A percentile compares a stretch with the other conserved stretches of the same genome.
These are phyloP conservation scores for Solanum gandarillasii DNA, from an alignment of 257 asterid species.

Conservation along the genomic window DNA sequence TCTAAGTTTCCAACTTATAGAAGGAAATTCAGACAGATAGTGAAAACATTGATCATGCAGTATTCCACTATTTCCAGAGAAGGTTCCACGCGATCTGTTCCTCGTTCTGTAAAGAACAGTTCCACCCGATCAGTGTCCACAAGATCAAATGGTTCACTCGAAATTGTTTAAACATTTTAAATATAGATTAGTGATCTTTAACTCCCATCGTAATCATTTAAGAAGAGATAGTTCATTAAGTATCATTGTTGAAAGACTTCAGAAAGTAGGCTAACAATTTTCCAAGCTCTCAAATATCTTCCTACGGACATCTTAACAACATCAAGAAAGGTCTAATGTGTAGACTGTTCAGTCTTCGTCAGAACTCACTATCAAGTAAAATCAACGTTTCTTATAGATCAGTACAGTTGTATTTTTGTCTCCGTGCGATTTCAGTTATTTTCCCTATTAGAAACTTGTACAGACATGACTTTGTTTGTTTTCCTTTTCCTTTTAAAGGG, in stretches of 20 bases:
- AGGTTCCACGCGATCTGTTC: constrained; percentile 28
- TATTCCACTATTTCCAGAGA: constrained; percentile 29
- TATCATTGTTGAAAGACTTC: not conserved
- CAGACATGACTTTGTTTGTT: not conserved
- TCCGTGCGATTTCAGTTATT: not conserved
- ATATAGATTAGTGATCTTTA: not conserved
- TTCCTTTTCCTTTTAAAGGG: not conserved
- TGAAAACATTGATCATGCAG: constrained; percentile 37
- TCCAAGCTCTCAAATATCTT: not conserved
- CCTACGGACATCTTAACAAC: not conserved
- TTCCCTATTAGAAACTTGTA: not conserved
- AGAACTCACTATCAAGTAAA: not conserved
- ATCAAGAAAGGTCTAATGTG: not conserved
- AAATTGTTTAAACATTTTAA: constrained; percentile 29
- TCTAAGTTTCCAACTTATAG: constrained; percentile 77
- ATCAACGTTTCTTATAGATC: not conserved
- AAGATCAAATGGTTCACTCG: constrained; percentile 36
- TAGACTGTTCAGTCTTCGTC: not conserved
- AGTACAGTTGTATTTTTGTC: not conserved
- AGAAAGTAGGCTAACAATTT: not conserved
- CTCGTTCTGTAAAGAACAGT: constrained; percentile 25
- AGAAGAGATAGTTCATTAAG: not conserved
- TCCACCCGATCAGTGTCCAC: constrained; percentile 26
- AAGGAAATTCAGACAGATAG: constrained; percentile 67
- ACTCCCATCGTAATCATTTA: not conserved